Base-by-base conservation (phyloP, 305 asterid genomes). In the Fraxinus greggii region DNA sequence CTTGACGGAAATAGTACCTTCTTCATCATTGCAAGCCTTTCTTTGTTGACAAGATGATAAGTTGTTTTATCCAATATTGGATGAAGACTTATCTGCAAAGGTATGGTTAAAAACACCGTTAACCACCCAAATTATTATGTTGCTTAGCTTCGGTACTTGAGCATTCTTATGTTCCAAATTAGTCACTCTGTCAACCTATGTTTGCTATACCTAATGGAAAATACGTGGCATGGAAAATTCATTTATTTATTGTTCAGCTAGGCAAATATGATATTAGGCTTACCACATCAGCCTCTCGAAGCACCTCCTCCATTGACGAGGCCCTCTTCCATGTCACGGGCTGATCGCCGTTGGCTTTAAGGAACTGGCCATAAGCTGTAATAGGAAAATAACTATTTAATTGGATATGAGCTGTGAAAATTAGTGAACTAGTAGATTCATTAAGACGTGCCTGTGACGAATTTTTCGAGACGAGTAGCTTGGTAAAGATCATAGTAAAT, bases 291-390 rank as follows among this genome's bases (percentile, higher is more conserved):
- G 98, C 99, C 89, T 91, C 92, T 72, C 72, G 88, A 82, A 95
- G 98, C 61, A 95, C 99, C 90, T 95, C 98, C 2, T 92, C 98
- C 99, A 95, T 95, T n/a, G 89, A 48, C 12, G 97, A 88, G 45
- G 99, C 98, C 81, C 98, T 86, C 90, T 86, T 95, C 98, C 99
- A 95, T 24, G 96, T 93, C 38, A 95, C 99, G 1, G 97, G 97
- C 78, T 89, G 88, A 85, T 95, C 99, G n/a, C 99, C 99, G 21
- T 85, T 91, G 87, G 97, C 94, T 87, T 92, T 89, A 88, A 95
- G 81, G 90, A 95, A 95, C 88, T 95, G 93, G 31, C 97, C 98
- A 85, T 94, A 95, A 26, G 99, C 99, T 93, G 96, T 86, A 82
- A 63, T 72, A 32, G 51, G 72, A 81, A 81, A 10, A 56, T 61